Conservation (phyloP, 441 rosid species). For the Bruguiera hainesii region DNA sequence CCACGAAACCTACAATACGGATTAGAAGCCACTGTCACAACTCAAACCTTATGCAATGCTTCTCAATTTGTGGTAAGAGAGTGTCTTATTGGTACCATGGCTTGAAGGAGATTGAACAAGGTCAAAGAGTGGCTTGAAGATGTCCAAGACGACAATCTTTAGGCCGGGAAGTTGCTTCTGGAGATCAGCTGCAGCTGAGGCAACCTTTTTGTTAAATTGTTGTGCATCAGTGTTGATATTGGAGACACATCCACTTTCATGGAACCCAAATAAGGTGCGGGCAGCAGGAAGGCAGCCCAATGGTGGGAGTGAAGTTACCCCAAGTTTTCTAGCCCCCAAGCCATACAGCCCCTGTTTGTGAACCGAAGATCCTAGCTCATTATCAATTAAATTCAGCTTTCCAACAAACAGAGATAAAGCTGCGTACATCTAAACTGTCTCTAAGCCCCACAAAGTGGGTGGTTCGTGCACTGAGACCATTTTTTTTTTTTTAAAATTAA, state of each 20-base stretch:
- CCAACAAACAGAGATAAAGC: background rate
- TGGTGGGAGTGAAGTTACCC: conserved; percentile 88
- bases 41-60: background rate
- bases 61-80: background rate
- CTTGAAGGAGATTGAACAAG: conserved; percentile 55
- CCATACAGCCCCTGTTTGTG: conserved; percentile 51
- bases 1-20: conserved; percentile 50
- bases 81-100: conserved; percentile 30
- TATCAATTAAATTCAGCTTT: background rate
- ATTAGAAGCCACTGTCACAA: background rate
- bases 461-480: too few relatives aligned
- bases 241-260: conserved; percentile 57
- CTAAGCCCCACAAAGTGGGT: too few relatives aligned
- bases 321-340: conserved; percentile 74
- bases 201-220: conserved; percentile 67
- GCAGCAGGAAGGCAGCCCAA: conserved; percentile 82
- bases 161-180: conserved; percentile 65
- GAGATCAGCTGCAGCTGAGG: conserved; percentile 47
- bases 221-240: conserved; percentile 63
- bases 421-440: too few relatives aligned
- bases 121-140: conserved; percentile 59
- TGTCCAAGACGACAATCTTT: conserved; percentile 77
- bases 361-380: background rate
- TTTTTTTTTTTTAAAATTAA: too few relatives aligned
- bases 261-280: conserved; percentile 58